Percentiles rank a stretch among this genome's conserved stretches.
Conservation (phyloP, 441 rosid genomes). For the Geranium incanum region DNA sequence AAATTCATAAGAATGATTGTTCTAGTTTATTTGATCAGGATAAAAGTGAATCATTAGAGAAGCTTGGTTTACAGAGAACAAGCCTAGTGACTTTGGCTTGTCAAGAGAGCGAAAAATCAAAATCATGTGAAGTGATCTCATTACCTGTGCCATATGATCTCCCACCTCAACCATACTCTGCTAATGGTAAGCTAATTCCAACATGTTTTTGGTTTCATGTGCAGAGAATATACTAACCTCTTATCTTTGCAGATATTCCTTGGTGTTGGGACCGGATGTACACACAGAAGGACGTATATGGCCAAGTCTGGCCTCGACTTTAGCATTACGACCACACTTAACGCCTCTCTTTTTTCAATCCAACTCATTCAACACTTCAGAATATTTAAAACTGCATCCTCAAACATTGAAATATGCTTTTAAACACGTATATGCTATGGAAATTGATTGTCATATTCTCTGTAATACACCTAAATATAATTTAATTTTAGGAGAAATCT, state of each 20-base stretch:
- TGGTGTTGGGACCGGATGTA: conserved; percentile 91
- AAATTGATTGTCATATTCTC: too few species aligned
- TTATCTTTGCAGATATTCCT: conserved; percentile 55
- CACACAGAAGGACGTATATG: conserved; percentile 69
- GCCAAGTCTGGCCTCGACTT: conserved; percentile 78
- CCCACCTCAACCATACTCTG: conserved; percentile 60
- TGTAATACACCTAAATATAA: too few species aligned
- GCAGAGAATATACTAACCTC: conserved; percentile 3
- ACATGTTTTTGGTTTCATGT: too few species aligned
- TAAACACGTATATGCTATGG: too few species aligned
- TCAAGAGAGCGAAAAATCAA: conserved; percentile 39
- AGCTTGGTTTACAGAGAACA: conserved; percentile 27
- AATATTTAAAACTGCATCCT: too few species aligned
- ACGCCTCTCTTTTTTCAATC: too few species aligned
- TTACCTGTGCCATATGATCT: conserved; percentile 79
- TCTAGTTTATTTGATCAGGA: conserved; percentile 21
- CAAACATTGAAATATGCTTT: too few species aligned
- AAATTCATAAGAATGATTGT: neutral
- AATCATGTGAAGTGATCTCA: conserved; percentile 39
- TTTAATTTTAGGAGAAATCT: too few species aligned
- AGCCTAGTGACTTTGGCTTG: conserved; percentile 60
- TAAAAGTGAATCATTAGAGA: conserved; percentile 14
- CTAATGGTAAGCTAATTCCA: conserved; percentile 49
- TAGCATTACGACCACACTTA: conserved; percentile 14
- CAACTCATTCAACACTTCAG: too few species aligned